phyloP scores from a whole-genome alignment of 768 basidiomycete species.

The Tricholoma sp. region DNA sequence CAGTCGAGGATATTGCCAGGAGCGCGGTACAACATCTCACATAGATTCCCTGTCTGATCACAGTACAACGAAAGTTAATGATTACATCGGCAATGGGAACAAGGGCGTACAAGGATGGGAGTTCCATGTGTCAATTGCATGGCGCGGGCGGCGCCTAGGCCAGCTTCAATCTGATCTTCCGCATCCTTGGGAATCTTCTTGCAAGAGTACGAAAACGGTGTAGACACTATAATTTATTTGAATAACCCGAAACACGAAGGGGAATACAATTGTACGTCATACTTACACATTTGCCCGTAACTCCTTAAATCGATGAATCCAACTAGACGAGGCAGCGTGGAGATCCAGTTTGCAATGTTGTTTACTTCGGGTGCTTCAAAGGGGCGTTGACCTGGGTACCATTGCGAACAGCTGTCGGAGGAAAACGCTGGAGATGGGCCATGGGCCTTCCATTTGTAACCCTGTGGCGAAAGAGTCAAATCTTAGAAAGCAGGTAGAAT shows the following conservation, averaged over 20 bases:
- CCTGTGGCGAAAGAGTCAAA: constrained; percentile 31
- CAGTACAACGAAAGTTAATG: background rate
- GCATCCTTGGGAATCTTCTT: constrained; percentile 54
- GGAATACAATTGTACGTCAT: background rate
- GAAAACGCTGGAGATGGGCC: constrained; percentile 14
- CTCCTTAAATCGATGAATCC: constrained; percentile 74
- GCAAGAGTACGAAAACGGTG: constrained; percentile 74
- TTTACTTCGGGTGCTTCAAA: constrained; percentile 78
- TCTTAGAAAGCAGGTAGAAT: background rate
- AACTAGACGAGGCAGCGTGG: constrained; percentile 44
- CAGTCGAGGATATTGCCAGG: constrained; percentile 67
- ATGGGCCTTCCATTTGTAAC: constrained; percentile 61
- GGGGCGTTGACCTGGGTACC: constrained; percentile 68
- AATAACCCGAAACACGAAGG: background rate
- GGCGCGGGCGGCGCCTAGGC: constrained; percentile 52
- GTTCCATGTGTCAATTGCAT: constrained; percentile 47
- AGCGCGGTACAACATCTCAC: constrained; percentile 42
- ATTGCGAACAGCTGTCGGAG: constrained; percentile 61
- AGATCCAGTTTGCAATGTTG: constrained; percentile 67
- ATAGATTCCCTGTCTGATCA: constrained; percentile 39
- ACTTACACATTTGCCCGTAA: constrained; percentile 78
- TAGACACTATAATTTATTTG: constrained; percentile 46
- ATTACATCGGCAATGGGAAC: background rate
- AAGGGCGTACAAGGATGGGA: constrained; percentile 36
- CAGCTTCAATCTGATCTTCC: constrained; percentile 67